A percentile compares a stretch with the other conserved stretches of the same genome.
Evolutionary conservation across 2,329 filamentous ascomycete species (phyloP).

Genomic region (Aspergillus aculeatinus): DNA sequence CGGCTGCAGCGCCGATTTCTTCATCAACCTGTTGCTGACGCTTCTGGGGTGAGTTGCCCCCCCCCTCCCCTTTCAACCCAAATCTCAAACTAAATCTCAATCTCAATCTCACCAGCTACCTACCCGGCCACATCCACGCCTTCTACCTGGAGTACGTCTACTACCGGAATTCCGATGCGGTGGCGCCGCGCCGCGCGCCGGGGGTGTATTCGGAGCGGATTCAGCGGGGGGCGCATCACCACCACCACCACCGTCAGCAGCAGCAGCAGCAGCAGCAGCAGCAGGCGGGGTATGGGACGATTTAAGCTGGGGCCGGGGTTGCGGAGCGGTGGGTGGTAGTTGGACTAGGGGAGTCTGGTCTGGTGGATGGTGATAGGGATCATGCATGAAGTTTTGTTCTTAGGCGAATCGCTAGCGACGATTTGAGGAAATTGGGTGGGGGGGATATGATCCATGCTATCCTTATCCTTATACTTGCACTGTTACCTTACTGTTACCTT

Average conservation of each 20-base stretch:
- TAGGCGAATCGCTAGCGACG: too few relatives aligned
- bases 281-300: slow-evolving; percentile 27
- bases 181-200: slow-evolving; percentile 30
- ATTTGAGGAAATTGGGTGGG: too few relatives aligned
- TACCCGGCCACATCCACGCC: slow-evolving; percentile 76
- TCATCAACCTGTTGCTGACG: slow-evolving; percentile 67
- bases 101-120: slow-evolving; percentile 49
- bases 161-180: slow-evolving; percentile 60
- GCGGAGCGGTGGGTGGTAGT: slow-evolving; percentile 4
- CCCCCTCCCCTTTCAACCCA: neutral
- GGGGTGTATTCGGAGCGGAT: slow-evolving; percentile 44
- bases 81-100: neutral
- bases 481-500: too few relatives aligned
- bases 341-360: neutral
- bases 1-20: slow-evolving; percentile 64
- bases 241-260: too few relatives aligned
- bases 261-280: too few relatives aligned
- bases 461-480: too few relatives aligned
- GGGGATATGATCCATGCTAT: too few relatives aligned
- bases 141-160: slow-evolving; percentile 84
- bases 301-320: neutral
- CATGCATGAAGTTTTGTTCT: too few relatives aligned
- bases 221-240: slow-evolving; percentile 35
- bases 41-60: slow-evolving; percentile 55
- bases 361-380: too few relatives aligned